Evolutionary conservation across 1,139 yeast species (phyloP).

Genomic region (Tardiomyces depauwii): DNA sequence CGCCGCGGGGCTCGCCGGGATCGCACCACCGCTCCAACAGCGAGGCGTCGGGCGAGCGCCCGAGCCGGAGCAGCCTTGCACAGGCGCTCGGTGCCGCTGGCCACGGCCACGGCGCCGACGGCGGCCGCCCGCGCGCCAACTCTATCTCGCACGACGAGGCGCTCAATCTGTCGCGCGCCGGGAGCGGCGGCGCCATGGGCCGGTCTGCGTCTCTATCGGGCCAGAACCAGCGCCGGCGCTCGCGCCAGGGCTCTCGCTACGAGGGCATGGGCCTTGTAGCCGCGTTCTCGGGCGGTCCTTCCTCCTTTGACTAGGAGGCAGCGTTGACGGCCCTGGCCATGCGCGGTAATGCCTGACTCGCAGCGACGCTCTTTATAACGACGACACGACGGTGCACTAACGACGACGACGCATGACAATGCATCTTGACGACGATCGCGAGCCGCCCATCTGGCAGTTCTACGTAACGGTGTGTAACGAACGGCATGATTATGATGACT

Average conservation of each 20-base stretch:
- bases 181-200: slow-evolving; percentile 8
- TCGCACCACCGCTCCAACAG: not conserved
- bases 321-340: too few relatives aligned
- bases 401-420: not conserved
- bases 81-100: not conserved
- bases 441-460: too few relatives aligned
- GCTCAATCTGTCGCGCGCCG: slow-evolving; percentile 26
- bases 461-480: too few relatives aligned
- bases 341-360: too few relatives aligned
- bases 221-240: slow-evolving; percentile 3
- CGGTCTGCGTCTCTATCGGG: slow-evolving; percentile 4
- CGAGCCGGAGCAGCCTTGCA: not conserved
- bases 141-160: slow-evolving; percentile 27
- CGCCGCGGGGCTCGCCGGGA: not conserved
- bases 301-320: not conserved
- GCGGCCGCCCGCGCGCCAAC: slow-evolving; percentile 8
- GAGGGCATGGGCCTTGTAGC: slow-evolving; percentile 26
- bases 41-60: not conserved
- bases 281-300: slow-evolving; percentile 20
- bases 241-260: slow-evolving; percentile 11
- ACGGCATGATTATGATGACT: too few relatives aligned
- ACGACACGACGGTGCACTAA: not conserved
- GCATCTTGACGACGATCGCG: too few relatives aligned
- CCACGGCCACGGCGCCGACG: not conserved
- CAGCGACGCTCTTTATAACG: not conserved